Evolutionary conservation across 208 protist genomes (phyloP), one percentile per base, ranked within the genome.

Genomic region (Acanthamoeba lenticulata): DNA sequence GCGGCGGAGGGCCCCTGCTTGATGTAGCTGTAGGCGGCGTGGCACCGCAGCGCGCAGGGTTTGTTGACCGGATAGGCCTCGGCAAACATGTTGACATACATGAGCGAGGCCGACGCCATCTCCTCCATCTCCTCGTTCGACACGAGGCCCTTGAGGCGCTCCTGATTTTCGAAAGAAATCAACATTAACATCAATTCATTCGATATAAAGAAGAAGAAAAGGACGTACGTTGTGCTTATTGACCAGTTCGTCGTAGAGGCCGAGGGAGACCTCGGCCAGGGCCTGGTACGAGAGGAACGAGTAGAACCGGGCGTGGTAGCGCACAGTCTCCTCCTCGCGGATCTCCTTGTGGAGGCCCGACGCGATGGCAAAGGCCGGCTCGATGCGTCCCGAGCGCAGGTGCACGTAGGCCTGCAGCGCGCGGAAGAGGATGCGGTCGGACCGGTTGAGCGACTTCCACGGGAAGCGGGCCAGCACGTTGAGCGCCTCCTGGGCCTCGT

Each of bases 211-310:
- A n/a, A n/a, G n/a, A n/a, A 27, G 11, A 60, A 21, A 21, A 21
- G 21, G 21, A n/a, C n/a, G 65, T 38, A 74, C 65, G 34, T 74
- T 74, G 34, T 21, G 52, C 52, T 74, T 74, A 7, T 42, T 40
- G 24, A 29, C 65, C 65, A 60, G 17, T 21, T 74, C 65, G 11
- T 74, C 65, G 65, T 74, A 74, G 65, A 74, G 65, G 11, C 65
- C 65, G 19, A 74, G 65, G 65, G 65, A 74, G 6, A 74, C 65
- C n/a, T 74, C 65, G 65, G 65, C 65, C n/a, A 74, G 65, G 6
- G 65, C 65, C 65, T 74, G 65, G 65, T 74, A 74, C n/a, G 65
- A 74, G 34, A 74, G 65, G 65, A 74, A 74, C 17, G 65, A 74
- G 17, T 74, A 74, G 65, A 74, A 74, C 34, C n/a, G 11, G 34